Percentiles rank a stretch among this genome's conserved stretches.
phyloP scores from a whole-genome alignment of 176 grass and related monocot genomes.

The Oropetium thomaeum region DNA sequence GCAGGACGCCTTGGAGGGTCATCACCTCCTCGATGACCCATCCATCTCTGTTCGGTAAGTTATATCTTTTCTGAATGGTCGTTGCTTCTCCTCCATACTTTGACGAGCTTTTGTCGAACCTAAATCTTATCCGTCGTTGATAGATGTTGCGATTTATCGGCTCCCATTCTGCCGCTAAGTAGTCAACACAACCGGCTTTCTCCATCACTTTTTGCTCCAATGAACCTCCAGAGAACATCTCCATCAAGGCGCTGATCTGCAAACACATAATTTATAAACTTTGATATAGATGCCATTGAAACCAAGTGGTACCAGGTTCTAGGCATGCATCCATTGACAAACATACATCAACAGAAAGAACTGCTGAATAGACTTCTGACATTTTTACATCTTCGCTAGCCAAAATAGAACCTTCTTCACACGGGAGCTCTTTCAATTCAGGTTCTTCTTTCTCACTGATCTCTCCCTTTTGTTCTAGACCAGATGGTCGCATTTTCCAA shows the following conservation, averaged over 20 bases:
- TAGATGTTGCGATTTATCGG: constrained; percentile 54
- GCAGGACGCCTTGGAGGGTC: constrained; percentile 49
- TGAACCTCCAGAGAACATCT: constrained; percentile 74
- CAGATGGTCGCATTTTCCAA: constrained; percentile 61
- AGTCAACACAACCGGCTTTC: constrained; percentile 73
- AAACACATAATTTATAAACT: constrained; percentile 28
- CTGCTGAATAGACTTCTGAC: constrained; percentile 65
- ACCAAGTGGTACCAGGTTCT: constrained; percentile 5
- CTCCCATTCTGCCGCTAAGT: constrained; percentile 68
- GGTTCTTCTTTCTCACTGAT: constrained; percentile 72
- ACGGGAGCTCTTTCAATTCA: constrained; percentile 44
- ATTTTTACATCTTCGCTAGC: constrained; percentile 69
- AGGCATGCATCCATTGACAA: constrained; percentile 10
- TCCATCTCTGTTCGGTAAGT: constrained; percentile 56
- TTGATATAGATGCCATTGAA: background rate
- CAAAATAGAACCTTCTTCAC: constrained; percentile 72
- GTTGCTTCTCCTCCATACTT: constrained; percentile 63
- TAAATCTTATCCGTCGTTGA: constrained; percentile 67
- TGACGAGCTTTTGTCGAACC: constrained; percentile 66
- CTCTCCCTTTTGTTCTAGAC: constrained; percentile 66
- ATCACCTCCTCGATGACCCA: constrained; percentile 90
- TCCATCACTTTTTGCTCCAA: constrained; percentile 82
- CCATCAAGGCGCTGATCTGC: constrained; percentile 52
- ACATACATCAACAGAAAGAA: constrained; percentile 56
- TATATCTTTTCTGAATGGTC: constrained; percentile 63